phyloP scores from a whole-genome alignment of 352 stramenopile genomes.

The Phytophthora meadii region DNA sequence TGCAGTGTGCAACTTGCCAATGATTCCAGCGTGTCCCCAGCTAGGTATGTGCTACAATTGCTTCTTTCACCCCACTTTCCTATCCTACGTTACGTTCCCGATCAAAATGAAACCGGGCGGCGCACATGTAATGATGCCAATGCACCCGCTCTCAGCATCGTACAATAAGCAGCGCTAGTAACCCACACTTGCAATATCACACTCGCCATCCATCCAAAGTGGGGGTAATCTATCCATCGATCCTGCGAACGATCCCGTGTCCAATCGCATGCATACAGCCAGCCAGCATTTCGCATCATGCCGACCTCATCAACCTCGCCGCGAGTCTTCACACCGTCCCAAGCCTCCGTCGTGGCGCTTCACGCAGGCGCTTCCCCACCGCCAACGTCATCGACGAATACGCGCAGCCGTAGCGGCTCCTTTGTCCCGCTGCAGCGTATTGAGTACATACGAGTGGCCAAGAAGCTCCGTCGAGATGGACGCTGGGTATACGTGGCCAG shows the following conservation, averaged over 20 bases:
- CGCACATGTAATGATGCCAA: too few species aligned
- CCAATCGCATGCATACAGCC: not conserved
- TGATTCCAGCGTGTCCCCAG: too few species aligned
- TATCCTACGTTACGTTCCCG: too few species aligned
- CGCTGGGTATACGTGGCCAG: constrained; percentile 36
- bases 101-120: too few species aligned
- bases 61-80: too few species aligned
- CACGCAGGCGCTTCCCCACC: constrained; percentile 3
- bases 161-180: too few species aligned
- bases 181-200: not conserved
- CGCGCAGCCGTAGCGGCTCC: constrained; percentile 18
- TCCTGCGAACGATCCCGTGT: not conserved
- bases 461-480: constrained; percentile 35
- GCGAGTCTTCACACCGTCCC: constrained; percentile 25
- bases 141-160: too few species aligned
- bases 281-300: constrained; percentile 17
- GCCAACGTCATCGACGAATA: constrained; percentile 2
- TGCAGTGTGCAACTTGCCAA: too few species aligned
- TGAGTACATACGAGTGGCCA: constrained; percentile 39
- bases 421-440: constrained; percentile 36
- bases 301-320: constrained; percentile 15
- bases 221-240: not conserved
- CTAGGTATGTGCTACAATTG: too few species aligned
- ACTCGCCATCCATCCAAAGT: not conserved
- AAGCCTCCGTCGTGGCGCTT: constrained; percentile 29